Percentiles rank a stretch among this genome's conserved stretches.
Evolutionary conservation across 495 filamentous ascomycete genomes (phyloP).

Genomic region (Talaromyces nanjingensis): DNA sequence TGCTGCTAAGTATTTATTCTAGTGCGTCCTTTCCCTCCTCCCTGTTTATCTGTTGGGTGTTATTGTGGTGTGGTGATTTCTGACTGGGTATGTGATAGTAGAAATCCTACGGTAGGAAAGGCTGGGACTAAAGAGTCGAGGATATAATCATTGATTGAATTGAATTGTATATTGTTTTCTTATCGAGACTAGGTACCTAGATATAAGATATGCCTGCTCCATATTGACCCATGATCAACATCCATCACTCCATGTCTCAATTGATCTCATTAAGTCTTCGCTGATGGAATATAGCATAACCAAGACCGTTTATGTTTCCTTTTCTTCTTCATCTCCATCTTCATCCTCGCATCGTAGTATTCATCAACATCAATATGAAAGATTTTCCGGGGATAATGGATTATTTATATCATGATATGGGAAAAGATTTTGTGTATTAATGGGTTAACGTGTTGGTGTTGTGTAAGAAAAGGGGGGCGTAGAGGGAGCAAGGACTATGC

Average conservation of each 20-base stretch:
- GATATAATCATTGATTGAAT: background rate
- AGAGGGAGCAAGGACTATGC: background rate
- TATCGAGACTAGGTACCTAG: background rate
- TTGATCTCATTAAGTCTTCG: too few species aligned
- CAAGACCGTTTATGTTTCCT: background rate
- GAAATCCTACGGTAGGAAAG: background rate
- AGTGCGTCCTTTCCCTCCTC: slow-evolving; percentile 30
- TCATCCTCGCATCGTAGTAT: background rate
- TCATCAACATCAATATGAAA: background rate
- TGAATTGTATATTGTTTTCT: background rate
- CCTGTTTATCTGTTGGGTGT: slow-evolving; percentile 7
- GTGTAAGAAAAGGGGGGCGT: background rate
- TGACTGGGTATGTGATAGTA: background rate
- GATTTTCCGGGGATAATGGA: background rate
- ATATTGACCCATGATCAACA: background rate
- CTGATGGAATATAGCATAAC: too few species aligned
- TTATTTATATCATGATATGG: background rate
- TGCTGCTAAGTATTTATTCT: slow-evolving; percentile 75
- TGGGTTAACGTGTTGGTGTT: background rate
- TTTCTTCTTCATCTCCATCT: background rate
- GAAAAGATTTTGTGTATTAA: background rate
- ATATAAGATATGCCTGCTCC: background rate
- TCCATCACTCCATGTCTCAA: too few species aligned
- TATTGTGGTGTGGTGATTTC: background rate
- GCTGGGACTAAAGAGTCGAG: background rate